These are phyloP conservation scores for Candida qinlingensis DNA, from an alignment of 805 yeast species.

Conservation along the genomic window DNA sequence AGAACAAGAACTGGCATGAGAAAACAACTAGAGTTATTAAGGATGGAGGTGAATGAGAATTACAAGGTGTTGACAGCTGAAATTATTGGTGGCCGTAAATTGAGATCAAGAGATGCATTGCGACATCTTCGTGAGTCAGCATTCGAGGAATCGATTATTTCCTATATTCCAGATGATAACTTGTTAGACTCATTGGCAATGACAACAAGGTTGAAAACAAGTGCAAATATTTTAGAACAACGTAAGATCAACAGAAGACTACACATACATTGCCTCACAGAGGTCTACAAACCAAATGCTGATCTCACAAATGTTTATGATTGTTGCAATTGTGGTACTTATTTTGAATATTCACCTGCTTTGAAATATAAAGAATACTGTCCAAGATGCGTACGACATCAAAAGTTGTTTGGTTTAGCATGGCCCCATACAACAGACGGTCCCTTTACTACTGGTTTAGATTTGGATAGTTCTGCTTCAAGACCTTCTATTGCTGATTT, in stretches of 20 bases:
- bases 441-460: neutral
- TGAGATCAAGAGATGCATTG: slow-evolving; percentile 10
- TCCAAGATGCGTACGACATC: slow-evolving; percentile 26
- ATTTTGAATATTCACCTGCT: slow-evolving; percentile 11
- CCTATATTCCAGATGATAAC: slow-evolving; percentile 5
- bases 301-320: slow-evolving; percentile 17
- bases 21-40: neutral
- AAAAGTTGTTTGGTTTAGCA: slow-evolving; percentile 17
- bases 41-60: neutral
- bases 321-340: slow-evolving; percentile 27
- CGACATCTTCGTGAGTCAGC: neutral
- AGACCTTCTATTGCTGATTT: slow-evolving; percentile 10
- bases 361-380: slow-evolving; percentile 18
- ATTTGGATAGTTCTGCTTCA: neutral
- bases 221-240: neutral
- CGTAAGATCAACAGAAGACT: slow-evolving; percentile 18
- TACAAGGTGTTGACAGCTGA: neutral
- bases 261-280: slow-evolving; percentile 18
- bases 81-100: slow-evolving; percentile 13
- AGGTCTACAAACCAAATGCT: slow-evolving; percentile 9
- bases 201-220: neutral
- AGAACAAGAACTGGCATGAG: neutral
- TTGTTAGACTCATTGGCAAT: slow-evolving; percentile 13
- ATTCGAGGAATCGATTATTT: neutral
- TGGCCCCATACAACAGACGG: slow-evolving; percentile 23